Base-by-base conservation (phyloP, 1,139 yeast species). In the Candida sp. region DNA sequence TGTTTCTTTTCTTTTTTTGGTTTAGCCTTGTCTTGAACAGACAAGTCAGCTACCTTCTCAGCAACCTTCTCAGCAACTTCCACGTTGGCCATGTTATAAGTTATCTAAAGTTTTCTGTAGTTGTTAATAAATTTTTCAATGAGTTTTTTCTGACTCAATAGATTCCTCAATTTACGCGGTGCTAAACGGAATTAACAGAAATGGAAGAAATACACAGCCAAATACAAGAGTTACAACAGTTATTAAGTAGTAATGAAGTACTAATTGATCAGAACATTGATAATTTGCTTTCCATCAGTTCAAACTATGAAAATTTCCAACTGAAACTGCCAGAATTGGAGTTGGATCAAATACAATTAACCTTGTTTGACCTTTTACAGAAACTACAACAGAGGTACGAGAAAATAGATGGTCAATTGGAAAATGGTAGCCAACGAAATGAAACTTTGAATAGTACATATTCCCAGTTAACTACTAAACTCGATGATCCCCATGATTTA, bases 21-120 rank as follows among this genome's bases (percentile, higher is more conserved):
- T 30, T 49, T 40, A 9, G 43, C 50, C 35, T 53, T 50, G 40
- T 68, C 76, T 44, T 64, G 57, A 38, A 81, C 68, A 42, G 79
- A 66, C 61, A 82, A 65, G 48, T 75, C 68, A 51, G 77, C 79
- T 44, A 82, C 82, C 60, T 81, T 73, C 27, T 36, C 40, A n/a
- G 23, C 39, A 15, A 37, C 39, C 22, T 37, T 27, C 21, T 37
- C 39, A 15, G 34, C 39, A 19, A 15, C 22, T 29, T 37, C 33
- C 23, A 25, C 39, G 23, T 25, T 30, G 22, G 23, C 34, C 21
- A 12, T 30, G 22, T 15, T 15, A 3, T 15, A 15, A 15, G 19
- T 15, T 15, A 15, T 15, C 19, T 15, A 15, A 15, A 15, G 19
- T 15, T 36, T 22, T 12, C 21, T n/a, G 12, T 8, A 29, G 30